Evolutionary conservation across 306 rosid species (phyloP).

Genomic region (Macrotyloma uniflorum): DNA sequence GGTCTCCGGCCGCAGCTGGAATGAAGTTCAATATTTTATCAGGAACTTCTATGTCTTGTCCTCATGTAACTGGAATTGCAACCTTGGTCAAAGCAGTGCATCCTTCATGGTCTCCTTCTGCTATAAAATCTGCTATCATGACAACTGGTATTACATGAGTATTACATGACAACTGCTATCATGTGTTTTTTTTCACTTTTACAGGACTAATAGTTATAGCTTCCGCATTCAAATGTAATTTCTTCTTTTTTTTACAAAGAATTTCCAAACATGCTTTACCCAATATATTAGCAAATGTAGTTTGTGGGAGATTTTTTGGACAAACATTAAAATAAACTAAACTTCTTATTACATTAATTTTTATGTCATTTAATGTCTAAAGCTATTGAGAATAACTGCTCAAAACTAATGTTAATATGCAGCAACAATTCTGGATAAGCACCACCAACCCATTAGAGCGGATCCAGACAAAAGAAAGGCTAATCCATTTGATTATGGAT

Average conservation of each 20-base stretch:
- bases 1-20: conserved; percentile 73
- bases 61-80: conserved; percentile 87
- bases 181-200: neutral
- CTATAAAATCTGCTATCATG: conserved; percentile 85
- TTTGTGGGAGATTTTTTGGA: conserved; percentile 12
- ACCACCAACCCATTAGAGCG: conserved; percentile 51
- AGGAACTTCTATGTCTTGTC: conserved; percentile 90
- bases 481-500: conserved; percentile 75
- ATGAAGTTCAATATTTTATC: conserved; percentile 63
- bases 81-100: conserved; percentile 69
- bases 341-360: neutral
- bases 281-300: neutral
- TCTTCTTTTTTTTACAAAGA: too few species aligned
- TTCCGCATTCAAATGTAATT: neutral
- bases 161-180: too few species aligned
- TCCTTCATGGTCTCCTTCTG: conserved; percentile 80
- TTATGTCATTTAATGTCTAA: neutral
- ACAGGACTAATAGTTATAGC: neutral
- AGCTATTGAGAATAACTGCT: neutral
- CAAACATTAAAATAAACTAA: neutral
- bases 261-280: too few species aligned
- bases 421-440: conserved; percentile 76
- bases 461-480: conserved; percentile 70
- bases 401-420: conserved; percentile 46
- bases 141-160: conserved; percentile 60